Evolutionary conservation across 371 early-diverging fungal genomes (phyloP).

Genomic region (Rhizopus microsporus): DNA sequence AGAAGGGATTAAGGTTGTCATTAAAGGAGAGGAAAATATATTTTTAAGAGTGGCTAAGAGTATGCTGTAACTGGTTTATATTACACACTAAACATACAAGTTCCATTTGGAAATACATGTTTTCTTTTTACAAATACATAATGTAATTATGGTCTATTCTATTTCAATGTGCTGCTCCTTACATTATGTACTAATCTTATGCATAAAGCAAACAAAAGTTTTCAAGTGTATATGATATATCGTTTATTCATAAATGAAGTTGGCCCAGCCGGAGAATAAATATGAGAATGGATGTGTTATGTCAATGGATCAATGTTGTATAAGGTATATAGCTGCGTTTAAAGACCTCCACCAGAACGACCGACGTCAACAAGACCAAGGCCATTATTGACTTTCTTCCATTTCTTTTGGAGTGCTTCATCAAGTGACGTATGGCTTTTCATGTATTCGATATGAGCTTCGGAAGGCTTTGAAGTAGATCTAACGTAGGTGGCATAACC

Average conservation of each 20-base stretch:
- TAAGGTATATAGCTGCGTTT: slow-evolving; percentile 12
- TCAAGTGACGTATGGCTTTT: slow-evolving; percentile 17
- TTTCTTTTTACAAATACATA: too few species aligned
- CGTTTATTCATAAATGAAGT: too few species aligned
- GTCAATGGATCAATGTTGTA: neutral
- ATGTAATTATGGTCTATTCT: too few species aligned
- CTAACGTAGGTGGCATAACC: slow-evolving; percentile 50
- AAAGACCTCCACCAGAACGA: slow-evolving; percentile 50
- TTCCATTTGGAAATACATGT: too few species aligned
- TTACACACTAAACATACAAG: too few species aligned
- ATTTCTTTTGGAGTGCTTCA: slow-evolving; percentile 16
- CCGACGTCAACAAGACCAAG: slow-evolving; percentile 49
- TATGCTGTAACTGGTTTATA: too few species aligned
- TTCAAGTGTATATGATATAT: too few species aligned
- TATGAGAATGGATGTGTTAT: too few species aligned
- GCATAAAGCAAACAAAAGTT: too few species aligned
- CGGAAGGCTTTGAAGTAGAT: slow-evolving; percentile 35
- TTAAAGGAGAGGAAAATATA: too few species aligned
- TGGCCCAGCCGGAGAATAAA: neutral
- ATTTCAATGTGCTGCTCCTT: neutral
- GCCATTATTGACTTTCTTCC: slow-evolving; percentile 49
- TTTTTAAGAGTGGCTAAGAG: too few species aligned
- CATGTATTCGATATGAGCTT: slow-evolving; percentile 42
- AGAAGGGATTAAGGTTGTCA: too few species aligned
- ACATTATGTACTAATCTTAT: neutral